Evolutionary conservation across 2,329 filamentous ascomycete species (phyloP), one percentile per base, ranked within the genome.

Genomic region (Parastagonospora avenae): DNA sequence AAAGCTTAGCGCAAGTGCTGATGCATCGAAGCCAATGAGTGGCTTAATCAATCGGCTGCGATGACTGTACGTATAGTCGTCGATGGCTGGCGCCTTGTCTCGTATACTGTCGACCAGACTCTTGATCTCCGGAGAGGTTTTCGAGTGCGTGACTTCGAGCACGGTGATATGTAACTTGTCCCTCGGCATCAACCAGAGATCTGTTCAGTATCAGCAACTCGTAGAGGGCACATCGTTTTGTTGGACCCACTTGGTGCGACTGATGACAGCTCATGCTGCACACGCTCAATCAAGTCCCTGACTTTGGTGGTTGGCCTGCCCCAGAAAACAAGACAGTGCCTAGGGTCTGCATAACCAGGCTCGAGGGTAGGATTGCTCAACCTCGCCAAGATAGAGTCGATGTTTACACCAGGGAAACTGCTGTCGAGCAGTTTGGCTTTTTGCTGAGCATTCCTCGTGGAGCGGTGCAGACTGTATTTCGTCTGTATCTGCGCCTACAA

Each of bases 281-380:
- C 76, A 49, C 82, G 81, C 2, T 77, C 74, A 2, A 93, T 85
- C 51, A 97, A 75, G 15, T 81, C 76, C 39, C 88, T 79, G 14
- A 97, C 79, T 60, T 88, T 85, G 39, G 84, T 75, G 0, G 92
- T 89, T 12, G 93, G 93, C 6, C 92, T 82, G 3, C 90, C 91
- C 91, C 92, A 97, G 67, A 97, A 87, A 0, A 92, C 90, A 9
- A 97, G 79, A 68, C 92, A 95, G 66, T 96, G 82, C 35, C 93
- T 81, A 36, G 85, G 83, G 69, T 97, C 93, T 44, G 79, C 72
- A 68, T 89, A 96, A 1, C 84, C 85, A 1, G 86, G 87, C 56
- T 90, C 82, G 31, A 87, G 75, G 1, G 80, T 74, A 1, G 82
- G 82, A 37, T 87, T 80, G 59, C 88, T 82, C 29, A 96, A 76